Base-by-base conservation (phyloP, 2,329 filamentous ascomycete species). In the Cercospora zeae-maydis region DNA sequence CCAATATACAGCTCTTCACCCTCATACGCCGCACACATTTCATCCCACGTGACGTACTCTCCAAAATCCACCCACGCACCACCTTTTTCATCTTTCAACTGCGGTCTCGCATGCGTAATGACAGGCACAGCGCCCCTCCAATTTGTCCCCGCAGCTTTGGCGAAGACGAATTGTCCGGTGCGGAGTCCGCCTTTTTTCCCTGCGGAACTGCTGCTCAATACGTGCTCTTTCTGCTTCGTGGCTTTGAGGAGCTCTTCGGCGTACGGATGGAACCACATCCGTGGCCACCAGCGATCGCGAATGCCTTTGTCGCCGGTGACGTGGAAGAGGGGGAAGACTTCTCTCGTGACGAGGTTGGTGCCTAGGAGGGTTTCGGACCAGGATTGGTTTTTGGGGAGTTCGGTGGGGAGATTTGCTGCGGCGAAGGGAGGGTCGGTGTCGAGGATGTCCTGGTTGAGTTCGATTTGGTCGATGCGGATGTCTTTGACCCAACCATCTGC, bases 261-360 rank as follows among this genome's bases (percentile, higher is more conserved):
- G 16, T 65, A 63, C 3, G 67, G 67, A 21, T 69, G 65, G 58
- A 67, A 71, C 69, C 69, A 71, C 65, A 71, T 69, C 6, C 59
- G 33, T 5, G 66, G 66, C 69, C 69, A 71, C 69, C 67, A 70
- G 0, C 62, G 55, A 27, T 67, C 61, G 8, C 67, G 65, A 1
- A 67, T 36, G 4, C 42, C 37, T 47, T 71, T 70, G 49, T 69
- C 65, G 57, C 67, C 66, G 4, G 69, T 71, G 3, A 69, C 42
- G 57, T 71, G 69, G 49, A 67, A 65, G 21, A 70, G 45, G 0
- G 66, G 64, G 53, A 69, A 70, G 1, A 62, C 61, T 36, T 59
- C 52, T 24, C 62, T 60, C 0, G 64, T 69, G 21, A 71, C 62
- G 31, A 60, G 39, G 31, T 71, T 70, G 9, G 63, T 63, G n/a